phyloP scores from a whole-genome alignment of 176 grass and related monocot species.

The Juncus inflexus region DNA sequence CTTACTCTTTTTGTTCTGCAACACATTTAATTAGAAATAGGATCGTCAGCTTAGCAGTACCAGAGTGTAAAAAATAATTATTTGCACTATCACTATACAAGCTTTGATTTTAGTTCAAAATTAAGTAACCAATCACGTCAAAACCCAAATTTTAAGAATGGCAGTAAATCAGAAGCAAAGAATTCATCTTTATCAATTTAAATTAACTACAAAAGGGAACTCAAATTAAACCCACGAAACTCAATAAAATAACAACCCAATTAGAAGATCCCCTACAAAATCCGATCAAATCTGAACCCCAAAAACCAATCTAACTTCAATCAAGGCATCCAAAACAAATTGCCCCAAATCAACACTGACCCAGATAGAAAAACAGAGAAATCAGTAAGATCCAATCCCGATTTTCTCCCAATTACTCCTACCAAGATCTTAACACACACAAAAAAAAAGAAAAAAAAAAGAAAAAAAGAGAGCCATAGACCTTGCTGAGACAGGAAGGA shows the following conservation, averaged over 20 bases:
- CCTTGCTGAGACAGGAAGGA: constrained; percentile 10
- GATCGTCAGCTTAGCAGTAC: too few species aligned
- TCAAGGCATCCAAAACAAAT: constrained; percentile 12
- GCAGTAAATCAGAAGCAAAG: neutral
- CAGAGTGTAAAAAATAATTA: constrained; percentile 4
- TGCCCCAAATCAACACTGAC: constrained; percentile 29
- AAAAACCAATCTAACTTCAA: constrained; percentile 24
- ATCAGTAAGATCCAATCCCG: constrained; percentile 10
- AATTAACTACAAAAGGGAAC: constrained; percentile 7
- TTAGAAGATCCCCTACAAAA: constrained; percentile 18
- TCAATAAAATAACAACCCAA: neutral
- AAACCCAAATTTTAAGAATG: neutral
- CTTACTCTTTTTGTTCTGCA: too few species aligned
- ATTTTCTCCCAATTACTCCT: constrained; percentile 16
- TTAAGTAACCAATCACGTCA: constrained; percentile 1
- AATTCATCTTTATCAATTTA: constrained; percentile 9
- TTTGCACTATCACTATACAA: neutral
- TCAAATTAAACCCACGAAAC: constrained; percentile 1
- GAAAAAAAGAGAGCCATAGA: constrained; percentile 15
- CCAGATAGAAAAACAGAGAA: constrained; percentile 14
- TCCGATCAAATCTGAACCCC: constrained; percentile 24
- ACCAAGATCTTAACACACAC: constrained; percentile 6
- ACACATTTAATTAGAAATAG: too few species aligned
- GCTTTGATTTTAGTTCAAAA: neutral
- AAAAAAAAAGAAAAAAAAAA: neutral